These are phyloP conservation scores for Backusella westeae DNA, from an alignment of 192 early-diverging fungal species.

Conservation along the genomic window DNA sequence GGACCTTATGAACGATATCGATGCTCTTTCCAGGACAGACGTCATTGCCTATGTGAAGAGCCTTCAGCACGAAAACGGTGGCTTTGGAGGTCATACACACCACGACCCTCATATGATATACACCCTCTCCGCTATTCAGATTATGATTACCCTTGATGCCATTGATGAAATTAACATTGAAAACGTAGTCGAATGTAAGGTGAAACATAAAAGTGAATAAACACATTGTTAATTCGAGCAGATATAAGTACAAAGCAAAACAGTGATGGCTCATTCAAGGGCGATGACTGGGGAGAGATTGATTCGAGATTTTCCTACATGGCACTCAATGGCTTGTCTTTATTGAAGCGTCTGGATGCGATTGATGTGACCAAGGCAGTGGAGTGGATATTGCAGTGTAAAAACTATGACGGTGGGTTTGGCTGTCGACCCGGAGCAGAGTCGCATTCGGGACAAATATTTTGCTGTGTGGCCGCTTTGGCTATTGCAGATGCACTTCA, in stretches of 20 bases:
- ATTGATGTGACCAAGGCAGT: constrained; percentile 66
- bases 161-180: constrained; percentile 71
- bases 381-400: constrained; percentile 71
- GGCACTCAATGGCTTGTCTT: constrained; percentile 74
- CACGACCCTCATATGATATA: constrained; percentile 93
- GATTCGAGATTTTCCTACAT: constrained; percentile 94
- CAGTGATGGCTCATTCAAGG: constrained; percentile 77
- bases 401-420: constrained; percentile 97
- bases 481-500: constrained; percentile 80
- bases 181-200: constrained; percentile 68
- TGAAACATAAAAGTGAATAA: neutral
- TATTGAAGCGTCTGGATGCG: constrained; percentile 67
- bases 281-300: constrained; percentile 92
- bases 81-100: constrained; percentile 82
- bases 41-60: constrained; percentile 78
- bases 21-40: constrained; percentile 65
- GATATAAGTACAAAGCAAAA: constrained; percentile 64
- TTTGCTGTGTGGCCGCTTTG: constrained; percentile 88
- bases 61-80: constrained; percentile 85
- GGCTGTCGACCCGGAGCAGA: constrained; percentile 89
- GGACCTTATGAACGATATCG: constrained; percentile 61
- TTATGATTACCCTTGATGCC: constrained; percentile 79
- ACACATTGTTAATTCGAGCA: constrained; percentile 18
- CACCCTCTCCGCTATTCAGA: constrained; percentile 90
- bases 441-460: constrained; percentile 89